Conservation (phyloP, 2,329 filamentous ascomycete species). For the Aureobasidium vineae region DNA sequence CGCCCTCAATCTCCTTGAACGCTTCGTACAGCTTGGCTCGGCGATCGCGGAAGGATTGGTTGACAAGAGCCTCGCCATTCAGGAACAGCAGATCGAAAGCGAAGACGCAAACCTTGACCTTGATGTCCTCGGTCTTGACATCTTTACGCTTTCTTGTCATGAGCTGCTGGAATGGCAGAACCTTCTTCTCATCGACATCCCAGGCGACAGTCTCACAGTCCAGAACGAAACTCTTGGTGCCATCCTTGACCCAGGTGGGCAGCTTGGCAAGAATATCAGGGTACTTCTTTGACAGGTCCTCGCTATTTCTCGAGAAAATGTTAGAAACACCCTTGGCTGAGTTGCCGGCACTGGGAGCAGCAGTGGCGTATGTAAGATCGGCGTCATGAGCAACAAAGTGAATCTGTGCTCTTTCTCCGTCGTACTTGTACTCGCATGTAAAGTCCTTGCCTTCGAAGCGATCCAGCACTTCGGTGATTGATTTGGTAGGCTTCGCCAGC, state of each 20-base stretch:
- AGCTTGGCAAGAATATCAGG: constrained; percentile 91
- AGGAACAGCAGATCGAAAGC: constrained; percentile 93
- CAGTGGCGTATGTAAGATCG: constrained; percentile 62
- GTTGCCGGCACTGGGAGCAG: constrained; percentile 61
- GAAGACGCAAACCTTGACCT: constrained; percentile 95
- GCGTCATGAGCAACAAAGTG: constrained; percentile 89
- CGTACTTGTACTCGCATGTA: constrained; percentile 99
- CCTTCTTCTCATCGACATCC: constrained; percentile 93
- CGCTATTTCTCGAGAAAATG: constrained; percentile 96
- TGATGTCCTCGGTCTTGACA: constrained; percentile 91
- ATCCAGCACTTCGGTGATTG: constrained; percentile 95
- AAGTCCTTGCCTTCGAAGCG: constrained; percentile 94
- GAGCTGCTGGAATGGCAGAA: constrained; percentile 93
- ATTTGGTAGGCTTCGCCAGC: constrained; percentile 97
- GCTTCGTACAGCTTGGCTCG: constrained; percentile 70
- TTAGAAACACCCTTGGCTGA: constrained; percentile 73
- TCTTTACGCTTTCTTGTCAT: constrained; percentile 99
- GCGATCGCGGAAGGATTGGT: constrained; percentile 80
- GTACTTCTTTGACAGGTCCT: constrained; percentile 96
- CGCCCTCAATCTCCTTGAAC: constrained; percentile 77
- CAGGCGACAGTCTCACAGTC: constrained; percentile 98
- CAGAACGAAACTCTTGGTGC: constrained; percentile 93
- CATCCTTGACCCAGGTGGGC: constrained; percentile 81
- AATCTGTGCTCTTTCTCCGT: constrained; percentile 96
- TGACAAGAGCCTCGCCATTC: constrained; percentile 84